Percentiles rank a stretch among this genome's conserved stretches.
Conservation (phyloP, 371 early-diverging fungal genomes). For the Mortierella sp. region DNA sequence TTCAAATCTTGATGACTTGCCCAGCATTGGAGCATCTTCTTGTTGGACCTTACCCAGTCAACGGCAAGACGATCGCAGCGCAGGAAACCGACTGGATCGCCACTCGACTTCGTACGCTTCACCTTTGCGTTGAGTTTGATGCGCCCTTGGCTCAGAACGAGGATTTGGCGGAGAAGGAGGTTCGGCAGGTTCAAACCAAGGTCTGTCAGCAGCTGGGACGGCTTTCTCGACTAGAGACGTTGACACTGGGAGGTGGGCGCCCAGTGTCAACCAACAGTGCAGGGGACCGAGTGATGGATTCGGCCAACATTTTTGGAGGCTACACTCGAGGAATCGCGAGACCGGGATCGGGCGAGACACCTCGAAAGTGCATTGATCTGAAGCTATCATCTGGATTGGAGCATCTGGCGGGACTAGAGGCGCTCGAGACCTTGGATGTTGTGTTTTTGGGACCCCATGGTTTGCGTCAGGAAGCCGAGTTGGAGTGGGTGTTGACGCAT, state of each 20-base stretch:
- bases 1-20: conserved; percentile 16
- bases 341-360: not conserved
- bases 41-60: conserved; percentile 33
- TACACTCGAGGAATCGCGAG: not conserved
- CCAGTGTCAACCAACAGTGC: not conserved
- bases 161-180: not conserved
- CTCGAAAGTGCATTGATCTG: conserved; percentile 11
- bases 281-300: not conserved
- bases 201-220: conserved; percentile 26
- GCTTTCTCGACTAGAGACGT: conserved; percentile 8
- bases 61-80: conserved; percentile 17
- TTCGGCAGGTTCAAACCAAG: conserved; percentile 21
- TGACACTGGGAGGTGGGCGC: conserved; percentile 28
- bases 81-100: conserved; percentile 13
- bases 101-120: conserved; percentile 14
- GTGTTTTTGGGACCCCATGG: conserved; percentile 24
- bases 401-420: conserved; percentile 17
- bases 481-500: conserved; percentile 22
- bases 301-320: not conserved
- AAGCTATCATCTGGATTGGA: conserved; percentile 21
- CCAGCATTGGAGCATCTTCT: conserved; percentile 17
- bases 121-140: conserved; percentile 34
- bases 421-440: conserved; percentile 17
- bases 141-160: not conserved
- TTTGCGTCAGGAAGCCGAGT: conserved; percentile 18